A percentile compares a stretch with the other conserved stretches of the same genome.
Conservation (phyloP, 257 asterid genomes). For the Solanum paucissectum region DNA sequence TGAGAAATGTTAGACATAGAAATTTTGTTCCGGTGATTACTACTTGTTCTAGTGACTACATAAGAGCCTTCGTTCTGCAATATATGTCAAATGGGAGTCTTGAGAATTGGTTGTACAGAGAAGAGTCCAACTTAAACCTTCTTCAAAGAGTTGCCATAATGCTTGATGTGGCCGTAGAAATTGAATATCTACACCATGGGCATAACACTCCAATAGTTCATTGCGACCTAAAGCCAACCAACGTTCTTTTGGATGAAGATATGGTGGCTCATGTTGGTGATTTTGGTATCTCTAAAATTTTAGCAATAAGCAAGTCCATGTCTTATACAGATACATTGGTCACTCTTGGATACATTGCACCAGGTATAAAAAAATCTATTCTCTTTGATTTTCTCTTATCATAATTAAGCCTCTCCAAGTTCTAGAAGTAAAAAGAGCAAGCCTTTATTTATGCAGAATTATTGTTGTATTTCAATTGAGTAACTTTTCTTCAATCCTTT, state of each 20-base stretch:
- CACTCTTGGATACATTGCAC: constrained; percentile 31
- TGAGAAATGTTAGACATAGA: constrained; percentile 17
- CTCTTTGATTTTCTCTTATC: neutral
- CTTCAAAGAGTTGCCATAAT: constrained; percentile 9
- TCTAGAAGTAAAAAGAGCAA: neutral
- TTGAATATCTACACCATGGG: constrained; percentile 29
- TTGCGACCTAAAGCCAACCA: constrained; percentile 26
- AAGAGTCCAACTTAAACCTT: constrained; percentile 1
- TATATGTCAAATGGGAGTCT: constrained; percentile 31
- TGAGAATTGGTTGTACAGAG: constrained; percentile 12
- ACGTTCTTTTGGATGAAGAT: constrained; percentile 24
- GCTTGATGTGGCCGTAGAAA: constrained; percentile 20
- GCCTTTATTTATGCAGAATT: neutral
- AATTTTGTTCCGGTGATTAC: constrained; percentile 24
- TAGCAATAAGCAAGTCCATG: neutral
- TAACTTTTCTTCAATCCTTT: neutral
- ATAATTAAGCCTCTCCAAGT: neutral
- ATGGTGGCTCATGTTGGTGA: constrained; percentile 7
- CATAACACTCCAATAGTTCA: constrained; percentile 13
- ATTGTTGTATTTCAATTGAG: neutral
- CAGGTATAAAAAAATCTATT: constrained; percentile 4
- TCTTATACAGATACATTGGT: constrained; percentile 16
- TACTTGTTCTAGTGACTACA: constrained; percentile 7
- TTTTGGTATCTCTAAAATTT: constrained; percentile 28
- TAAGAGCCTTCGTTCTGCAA: constrained; percentile 18